These are phyloP conservation scores for Croton laevigatus DNA, from an alignment of 441 rosid genomes.

Conservation along the genomic window DNA sequence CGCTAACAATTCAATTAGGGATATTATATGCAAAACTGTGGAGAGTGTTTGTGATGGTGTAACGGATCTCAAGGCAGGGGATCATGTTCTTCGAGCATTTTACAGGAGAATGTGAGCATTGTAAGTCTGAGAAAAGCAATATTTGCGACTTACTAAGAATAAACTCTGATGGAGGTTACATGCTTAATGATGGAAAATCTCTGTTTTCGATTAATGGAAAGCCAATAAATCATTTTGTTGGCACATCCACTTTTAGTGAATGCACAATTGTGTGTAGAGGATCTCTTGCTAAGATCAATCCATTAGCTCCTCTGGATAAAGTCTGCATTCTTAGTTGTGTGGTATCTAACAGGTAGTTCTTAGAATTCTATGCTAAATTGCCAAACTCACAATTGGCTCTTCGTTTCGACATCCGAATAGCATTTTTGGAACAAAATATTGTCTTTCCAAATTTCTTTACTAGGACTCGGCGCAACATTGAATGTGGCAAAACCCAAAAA, in stretches of 20 bases:
- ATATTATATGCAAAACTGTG: slow-evolving; percentile 28
- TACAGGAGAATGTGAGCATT: slow-evolving; percentile 40
- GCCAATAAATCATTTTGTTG: slow-evolving; percentile 42
- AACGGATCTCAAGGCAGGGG: slow-evolving; percentile 34
- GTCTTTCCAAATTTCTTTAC: neutral
- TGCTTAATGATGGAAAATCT: slow-evolving; percentile 41
- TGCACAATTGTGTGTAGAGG: slow-evolving; percentile 41
- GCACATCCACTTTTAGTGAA: slow-evolving; percentile 48
- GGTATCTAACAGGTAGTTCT: slow-evolving; percentile 39
- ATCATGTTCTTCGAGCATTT: slow-evolving; percentile 47
- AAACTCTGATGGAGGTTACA: slow-evolving; percentile 36
- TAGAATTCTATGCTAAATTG: neutral
- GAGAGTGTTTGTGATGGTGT: slow-evolving; percentile 49
- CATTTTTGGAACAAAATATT: neutral
- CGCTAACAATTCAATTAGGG: neutral
- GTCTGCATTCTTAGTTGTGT: slow-evolving; percentile 44
- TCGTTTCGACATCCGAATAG: neutral
- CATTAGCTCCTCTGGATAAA: slow-evolving; percentile 42
- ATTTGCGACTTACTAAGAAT: slow-evolving; percentile 37
- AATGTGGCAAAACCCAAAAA: slow-evolving; percentile 45
- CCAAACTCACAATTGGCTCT: neutral
- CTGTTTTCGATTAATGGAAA: slow-evolving; percentile 38
- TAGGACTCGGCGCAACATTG: slow-evolving; percentile 43
- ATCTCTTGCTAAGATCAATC: slow-evolving; percentile 41
- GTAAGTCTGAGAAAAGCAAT: slow-evolving; percentile 37